Base-by-base conservation (phyloP, 805 yeast genomes). In the Lipomyces yamadae region DNA sequence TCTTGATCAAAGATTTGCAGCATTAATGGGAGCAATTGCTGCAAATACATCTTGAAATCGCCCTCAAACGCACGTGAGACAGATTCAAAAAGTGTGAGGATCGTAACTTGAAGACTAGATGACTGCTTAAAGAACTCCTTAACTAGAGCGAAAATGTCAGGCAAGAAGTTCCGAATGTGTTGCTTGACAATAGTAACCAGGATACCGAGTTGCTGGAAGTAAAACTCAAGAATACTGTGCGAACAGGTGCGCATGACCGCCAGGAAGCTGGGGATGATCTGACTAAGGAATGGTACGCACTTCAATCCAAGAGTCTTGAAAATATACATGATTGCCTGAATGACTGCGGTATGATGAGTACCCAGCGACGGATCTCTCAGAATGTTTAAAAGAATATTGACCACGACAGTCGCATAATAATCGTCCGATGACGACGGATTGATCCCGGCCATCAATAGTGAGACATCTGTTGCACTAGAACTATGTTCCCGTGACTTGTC, bases 331-430 rank as follows among this genome's bases (percentile, higher is more conserved):
- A 95, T 89, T 0, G 98, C 96, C 73, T 93, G 97, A n/a, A 93
- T 91, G 34, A 92, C 97, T 24, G 91, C 88, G 2, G 93, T 90
- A 76, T 95, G 98, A 75, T 93, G 97, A 0, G 90, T 82, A 8
- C 91, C 88, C 64, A 94, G 81, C 0, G 98, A 91, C 0, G 90
- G 86, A 76, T 95, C 99, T 70, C 89, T 88, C 55, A 95, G 78
- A 24, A 95, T 89, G 67, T 88, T 91, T 86, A 93, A 84, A 68
- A 95, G 79, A 5, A 93, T 91, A 56, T 87, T 87, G 56, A 95
- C 91, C 0, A 94, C 98, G 32, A 95, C 98, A 0, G 97, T 92
- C 2, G 98, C 97, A 73, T 91, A 93, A 73, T 93, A 95, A 72
- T 94, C 98, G 64, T 93, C 98, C 0, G 80, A 73, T 0, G 79